Evolutionary conservation across 2,329 filamentous ascomycete species (phyloP).

Genomic region (Colletotrichum costaricense): DNA sequence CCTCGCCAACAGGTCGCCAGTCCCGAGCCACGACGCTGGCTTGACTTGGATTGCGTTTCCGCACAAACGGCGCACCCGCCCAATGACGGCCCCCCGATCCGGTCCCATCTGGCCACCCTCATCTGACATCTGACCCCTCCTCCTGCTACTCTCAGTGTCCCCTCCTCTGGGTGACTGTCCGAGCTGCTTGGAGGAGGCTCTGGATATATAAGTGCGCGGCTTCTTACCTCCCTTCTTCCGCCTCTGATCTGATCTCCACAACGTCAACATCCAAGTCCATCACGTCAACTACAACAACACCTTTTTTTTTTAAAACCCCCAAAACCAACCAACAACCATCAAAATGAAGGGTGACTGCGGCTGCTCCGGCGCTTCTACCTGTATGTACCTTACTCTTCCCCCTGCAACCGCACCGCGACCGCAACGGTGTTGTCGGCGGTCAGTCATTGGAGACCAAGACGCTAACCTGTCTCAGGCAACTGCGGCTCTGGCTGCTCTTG

Average conservation of each 20-base stretch:
- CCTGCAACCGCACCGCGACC: not conserved
- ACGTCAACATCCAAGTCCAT: constrained; percentile 20
- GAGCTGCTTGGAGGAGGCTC: not conserved
- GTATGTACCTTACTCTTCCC: constrained; percentile 12
- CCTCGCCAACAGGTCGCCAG: not conserved
- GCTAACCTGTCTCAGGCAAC: constrained; percentile 35
- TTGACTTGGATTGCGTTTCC: not conserved
- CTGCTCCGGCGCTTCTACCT: constrained; percentile 39
- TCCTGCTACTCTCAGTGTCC: constrained; percentile 1
- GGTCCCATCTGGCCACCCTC: constrained; percentile 35
- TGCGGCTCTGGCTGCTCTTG: constrained; percentile 38
- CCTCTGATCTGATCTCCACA: not conserved
- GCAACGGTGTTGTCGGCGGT: not conserved
- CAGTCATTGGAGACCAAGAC: not conserved
- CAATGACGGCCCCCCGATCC: constrained; percentile 31
- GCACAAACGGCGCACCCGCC: constrained; percentile 26
- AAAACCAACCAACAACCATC: constrained; percentile 33
- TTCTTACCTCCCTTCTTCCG: not conserved
- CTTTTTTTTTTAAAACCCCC: constrained; percentile 1
- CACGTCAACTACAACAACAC: constrained; percentile 22
- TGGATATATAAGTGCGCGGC: constrained; percentile 32
- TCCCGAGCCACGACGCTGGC: constrained; percentile 3
- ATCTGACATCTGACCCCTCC: constrained; percentile 35
- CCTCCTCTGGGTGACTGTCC: not conserved
- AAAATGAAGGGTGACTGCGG: constrained; percentile 41